Evolutionary conservation across 257 asterid species (phyloP).

Genomic region (Nicotiana knightiana): DNA sequence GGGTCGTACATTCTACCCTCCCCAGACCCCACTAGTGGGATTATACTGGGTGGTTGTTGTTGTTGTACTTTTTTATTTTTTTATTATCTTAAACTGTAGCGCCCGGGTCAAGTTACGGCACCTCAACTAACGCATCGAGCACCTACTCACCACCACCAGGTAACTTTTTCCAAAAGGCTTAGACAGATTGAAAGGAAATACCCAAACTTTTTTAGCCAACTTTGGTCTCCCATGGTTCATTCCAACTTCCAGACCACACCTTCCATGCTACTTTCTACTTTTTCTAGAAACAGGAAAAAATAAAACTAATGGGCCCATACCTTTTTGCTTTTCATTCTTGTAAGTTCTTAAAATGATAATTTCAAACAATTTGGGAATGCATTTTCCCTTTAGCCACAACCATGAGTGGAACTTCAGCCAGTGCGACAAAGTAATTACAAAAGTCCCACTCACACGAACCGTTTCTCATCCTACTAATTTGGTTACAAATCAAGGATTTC

Average conservation of each 20-base stretch:
- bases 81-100: neutral
- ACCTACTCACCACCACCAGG: neutral
- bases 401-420: neutral
- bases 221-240: neutral
- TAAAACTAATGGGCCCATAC: neutral
- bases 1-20: no score
- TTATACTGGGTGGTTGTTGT: no score
- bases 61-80: neutral
- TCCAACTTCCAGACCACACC: neutral
- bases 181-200: neutral
- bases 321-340: neutral
- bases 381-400: neutral
- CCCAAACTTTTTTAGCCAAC: neutral
- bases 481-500: neutral
- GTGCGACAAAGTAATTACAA: neutral
- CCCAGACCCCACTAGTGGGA: no score
- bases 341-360: neutral
- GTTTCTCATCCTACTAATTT: neutral
- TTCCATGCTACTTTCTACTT: neutral
- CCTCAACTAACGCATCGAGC: neutral
- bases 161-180: neutral
- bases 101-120: neutral
- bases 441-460: neutral
- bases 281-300: neutral
- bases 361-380: neutral